Evolutionary conservation across 129 eudicot genomes (phyloP), one percentile per base, ranked within the genome.

Genomic region (Glebionis coronaria): DNA sequence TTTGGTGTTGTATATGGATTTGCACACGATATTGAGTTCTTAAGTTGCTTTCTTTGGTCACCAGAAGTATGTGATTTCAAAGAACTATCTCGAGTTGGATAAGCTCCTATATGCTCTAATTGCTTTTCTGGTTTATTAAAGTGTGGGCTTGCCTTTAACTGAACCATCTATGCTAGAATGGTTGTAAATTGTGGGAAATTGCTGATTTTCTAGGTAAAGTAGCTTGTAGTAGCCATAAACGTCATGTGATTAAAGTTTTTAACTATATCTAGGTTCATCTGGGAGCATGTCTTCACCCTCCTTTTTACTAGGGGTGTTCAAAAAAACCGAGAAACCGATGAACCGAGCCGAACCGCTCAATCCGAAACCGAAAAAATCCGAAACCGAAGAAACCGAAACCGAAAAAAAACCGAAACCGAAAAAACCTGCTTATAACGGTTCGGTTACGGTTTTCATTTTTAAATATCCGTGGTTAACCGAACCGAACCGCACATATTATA

Each of bases 1-100:
- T 20, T 49, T n/a, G 69, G 56, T 67, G 49, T 29, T 67, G 73
- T 75, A 70, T 56, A 70, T 76, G 61, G 61, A 61, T 61, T 62
- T 61, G 58, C 28, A 68, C 63, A 44, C 14, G 54, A 69, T 69
- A 70, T 55, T 49, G 65, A 16, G 18, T 38, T 27, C 25, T 67
- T 31, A 2, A 44, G 10, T 4, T 57, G 6, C 35, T 20, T 57
- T 27, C 47, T 64, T 11, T 12, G 2, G 12, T 23, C 52, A 54
- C 63, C 19, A 61, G 16, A 28, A 29, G 47, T 42, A 28, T 6
- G 15, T 35, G 42, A 35, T 10, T 3, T 49, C 2, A 13, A 14
- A 49, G 54, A 16, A 58, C 29, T 13, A 54, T 58, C 1, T 58
- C 20, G 59, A 28, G 58, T 56, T 51, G 27, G 14, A 47, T 66